Evolutionary conservation across 2,329 filamentous ascomycete species (phyloP).

Genomic region (Magnaporthales sp.): DNA sequence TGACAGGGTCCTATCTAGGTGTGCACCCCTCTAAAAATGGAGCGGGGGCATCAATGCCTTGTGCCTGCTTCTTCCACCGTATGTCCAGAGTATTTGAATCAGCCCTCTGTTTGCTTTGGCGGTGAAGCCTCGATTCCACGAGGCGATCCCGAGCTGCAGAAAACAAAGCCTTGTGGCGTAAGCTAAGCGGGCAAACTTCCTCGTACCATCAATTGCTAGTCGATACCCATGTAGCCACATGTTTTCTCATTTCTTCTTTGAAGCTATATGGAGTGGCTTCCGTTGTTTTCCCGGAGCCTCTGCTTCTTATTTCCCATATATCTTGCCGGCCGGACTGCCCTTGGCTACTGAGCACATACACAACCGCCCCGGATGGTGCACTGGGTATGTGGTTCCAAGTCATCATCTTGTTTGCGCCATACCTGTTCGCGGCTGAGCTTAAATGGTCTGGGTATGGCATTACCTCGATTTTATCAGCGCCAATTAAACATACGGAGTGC

Average conservation of each 20-base stretch:
- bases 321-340: background rate
- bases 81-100: background rate
- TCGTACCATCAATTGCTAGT: background rate
- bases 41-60: background rate
- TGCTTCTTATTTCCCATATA: background rate
- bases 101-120: background rate
- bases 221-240: background rate
- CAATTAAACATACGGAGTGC: no score
- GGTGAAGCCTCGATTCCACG: background rate
- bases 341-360: background rate
- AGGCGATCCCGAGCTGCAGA: background rate
- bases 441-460: background rate
- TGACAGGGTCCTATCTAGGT: background rate
- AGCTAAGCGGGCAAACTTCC: background rate
- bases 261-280: background rate
- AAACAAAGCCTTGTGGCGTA: background rate
- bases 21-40: background rate
- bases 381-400: no score
- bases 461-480: no score
- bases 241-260: background rate
- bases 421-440: background rate
- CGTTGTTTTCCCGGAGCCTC: background rate
- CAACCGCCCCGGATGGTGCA: background rate
- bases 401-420: background rate
- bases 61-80: background rate